phyloP scores from a whole-genome alignment of 2,329 filamentous ascomycete genomes.

The Trichoderma endophyticum region DNA sequence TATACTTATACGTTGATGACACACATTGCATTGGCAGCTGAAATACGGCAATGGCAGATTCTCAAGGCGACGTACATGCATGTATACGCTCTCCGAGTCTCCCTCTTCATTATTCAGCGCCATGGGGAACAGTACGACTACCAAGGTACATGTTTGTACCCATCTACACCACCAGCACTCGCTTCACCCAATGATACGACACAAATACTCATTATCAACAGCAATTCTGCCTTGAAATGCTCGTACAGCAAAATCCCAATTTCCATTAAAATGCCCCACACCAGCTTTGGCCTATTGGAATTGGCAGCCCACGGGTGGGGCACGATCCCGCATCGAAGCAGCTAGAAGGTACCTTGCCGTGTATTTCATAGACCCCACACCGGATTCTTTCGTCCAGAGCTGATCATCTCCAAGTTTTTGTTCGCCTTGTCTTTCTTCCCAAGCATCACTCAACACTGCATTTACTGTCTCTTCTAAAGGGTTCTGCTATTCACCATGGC shows the following conservation, averaged over 20 bases:
- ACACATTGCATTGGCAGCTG: neutral
- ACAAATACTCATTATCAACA: neutral
- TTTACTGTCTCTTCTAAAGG: neutral
- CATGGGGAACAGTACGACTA: neutral
- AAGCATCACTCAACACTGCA: neutral
- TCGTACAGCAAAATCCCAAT: neutral
- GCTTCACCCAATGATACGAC: neutral
- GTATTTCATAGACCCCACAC: constrained; percentile 30
- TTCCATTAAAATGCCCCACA: constrained; percentile 19
- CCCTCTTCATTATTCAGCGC: neutral
- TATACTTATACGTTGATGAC: neutral
- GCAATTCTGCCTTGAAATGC: neutral
- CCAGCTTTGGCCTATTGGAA: constrained; percentile 33
- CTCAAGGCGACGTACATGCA: neutral
- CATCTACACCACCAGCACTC: neutral
- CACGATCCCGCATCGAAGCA: constrained; percentile 38
- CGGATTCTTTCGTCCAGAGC: constrained; percentile 3
- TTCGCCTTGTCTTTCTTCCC: constrained; percentile 4
- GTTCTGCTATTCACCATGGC: constrained; percentile 42
- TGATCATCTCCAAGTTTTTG: constrained; percentile 14
- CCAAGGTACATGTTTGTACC: neutral
- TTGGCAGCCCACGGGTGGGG: constrained; percentile 23
- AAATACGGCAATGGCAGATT: neutral
- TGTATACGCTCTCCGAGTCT: neutral
- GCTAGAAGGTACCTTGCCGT: constrained; percentile 36